Percentiles rank a stretch among this genome's conserved stretches.
Conservation (phyloP, 2,329 filamentous ascomycete species). For the Phyllosticta citriasiana region DNA sequence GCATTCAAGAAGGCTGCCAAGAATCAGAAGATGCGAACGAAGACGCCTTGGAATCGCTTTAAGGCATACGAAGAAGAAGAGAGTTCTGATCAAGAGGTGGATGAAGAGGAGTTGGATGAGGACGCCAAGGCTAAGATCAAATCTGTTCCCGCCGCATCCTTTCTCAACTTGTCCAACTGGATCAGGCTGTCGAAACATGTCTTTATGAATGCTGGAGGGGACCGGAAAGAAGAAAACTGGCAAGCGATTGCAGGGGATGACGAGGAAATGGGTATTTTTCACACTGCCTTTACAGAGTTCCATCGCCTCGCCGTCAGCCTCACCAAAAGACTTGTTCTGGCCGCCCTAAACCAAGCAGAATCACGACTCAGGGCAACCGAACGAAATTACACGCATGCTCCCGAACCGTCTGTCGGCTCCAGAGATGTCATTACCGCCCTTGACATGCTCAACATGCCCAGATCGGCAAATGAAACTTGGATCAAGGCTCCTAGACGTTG, state of each 20-base stretch:
- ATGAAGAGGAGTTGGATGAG: neutral
- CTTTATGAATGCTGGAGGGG: conserved; percentile 35
- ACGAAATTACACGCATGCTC: conserved; percentile 16
- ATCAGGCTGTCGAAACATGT: conserved; percentile 22
- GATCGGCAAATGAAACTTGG: conserved; percentile 42
- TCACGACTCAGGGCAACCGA: conserved; percentile 51
- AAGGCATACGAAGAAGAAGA: neutral
- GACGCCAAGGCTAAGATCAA: conserved; percentile 13
- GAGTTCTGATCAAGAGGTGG: neutral
- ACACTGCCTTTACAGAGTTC: conserved; percentile 68
- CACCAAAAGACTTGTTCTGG: conserved; percentile 60
- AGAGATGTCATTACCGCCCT: conserved; percentile 47
- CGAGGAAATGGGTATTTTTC: conserved; percentile 58
- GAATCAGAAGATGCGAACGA: conserved; percentile 5
- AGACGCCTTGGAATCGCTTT: neutral
- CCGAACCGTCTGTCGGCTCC: conserved; percentile 26
- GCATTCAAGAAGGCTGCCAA: neutral
- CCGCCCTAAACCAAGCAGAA: conserved; percentile 59
- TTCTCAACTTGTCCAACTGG: conserved; percentile 21
- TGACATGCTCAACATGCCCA: conserved; percentile 42
- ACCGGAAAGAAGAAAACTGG: conserved; percentile 58
- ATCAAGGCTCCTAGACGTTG: conserved; percentile 41
- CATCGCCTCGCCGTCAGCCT: conserved; percentile 57
- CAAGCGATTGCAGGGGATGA: conserved; percentile 39
- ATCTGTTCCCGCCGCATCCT: conserved; percentile 23